Evolutionary conservation across 73 alveolate species (phyloP).

Genomic region (Paramecium bursaria): DNA sequence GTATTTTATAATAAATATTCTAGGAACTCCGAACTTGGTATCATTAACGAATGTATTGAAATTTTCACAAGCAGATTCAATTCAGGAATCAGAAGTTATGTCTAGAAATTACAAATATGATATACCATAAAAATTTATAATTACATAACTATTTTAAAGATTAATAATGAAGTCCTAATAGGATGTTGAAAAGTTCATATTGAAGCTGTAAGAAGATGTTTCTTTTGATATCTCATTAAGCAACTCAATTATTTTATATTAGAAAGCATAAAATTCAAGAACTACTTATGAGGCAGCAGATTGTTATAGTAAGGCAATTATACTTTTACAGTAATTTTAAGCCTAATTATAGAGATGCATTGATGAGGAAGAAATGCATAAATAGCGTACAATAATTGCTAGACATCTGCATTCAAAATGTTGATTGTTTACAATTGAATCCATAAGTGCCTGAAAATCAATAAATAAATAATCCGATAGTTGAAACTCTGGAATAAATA

Average conservation of each 20-base stretch:
- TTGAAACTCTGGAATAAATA: conserved; percentile 26
- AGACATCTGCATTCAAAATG: background rate
- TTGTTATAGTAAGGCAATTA: background rate
- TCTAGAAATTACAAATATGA: conserved; percentile 50
- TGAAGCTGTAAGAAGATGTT: conserved; percentile 15
- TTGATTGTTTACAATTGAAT: background rate
- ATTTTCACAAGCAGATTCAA: conserved; percentile 41
- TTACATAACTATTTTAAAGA: too few species aligned
- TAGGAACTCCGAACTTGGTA: conserved; percentile 26
- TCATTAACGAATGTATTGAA: conserved; percentile 43
- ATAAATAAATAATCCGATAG: background rate
- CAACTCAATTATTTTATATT: conserved; percentile 9
- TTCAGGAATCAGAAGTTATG: conserved; percentile 38
- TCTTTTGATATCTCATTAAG: background rate
- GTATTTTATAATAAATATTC: background rate
- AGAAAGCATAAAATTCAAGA: background rate
- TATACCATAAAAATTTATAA: too few species aligned
- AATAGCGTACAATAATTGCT: background rate
- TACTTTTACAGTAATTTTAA: background rate
- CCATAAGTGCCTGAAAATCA: conserved; percentile 23
- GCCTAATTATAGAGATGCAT: background rate
- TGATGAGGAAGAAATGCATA: background rate
- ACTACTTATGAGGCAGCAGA: conserved; percentile 41
- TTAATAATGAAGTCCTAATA: too few species aligned
- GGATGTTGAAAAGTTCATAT: conserved; percentile 14